Conservation (phyloP, 2,329 filamentous ascomycete species). For the Diaporthe citrichinensis region DNA sequence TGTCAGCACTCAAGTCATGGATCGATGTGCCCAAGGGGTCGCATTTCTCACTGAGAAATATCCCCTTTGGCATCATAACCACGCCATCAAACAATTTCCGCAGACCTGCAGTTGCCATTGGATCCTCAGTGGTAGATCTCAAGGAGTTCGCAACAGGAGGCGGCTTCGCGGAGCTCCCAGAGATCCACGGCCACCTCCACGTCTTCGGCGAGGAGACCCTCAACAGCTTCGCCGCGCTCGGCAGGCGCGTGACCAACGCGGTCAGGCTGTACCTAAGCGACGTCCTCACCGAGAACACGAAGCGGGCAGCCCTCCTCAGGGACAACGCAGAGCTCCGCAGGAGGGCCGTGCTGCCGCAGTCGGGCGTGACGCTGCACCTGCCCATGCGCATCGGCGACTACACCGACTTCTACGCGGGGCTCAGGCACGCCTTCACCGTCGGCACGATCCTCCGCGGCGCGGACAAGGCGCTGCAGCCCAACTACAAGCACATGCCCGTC, state of each 20-base stretch:
- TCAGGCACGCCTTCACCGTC: constrained; percentile 81
- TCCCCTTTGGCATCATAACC: constrained; percentile 87
- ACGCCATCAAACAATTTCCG: constrained; percentile 68
- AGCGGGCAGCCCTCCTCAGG: constrained; percentile 50
- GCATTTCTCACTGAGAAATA: constrained; percentile 81
- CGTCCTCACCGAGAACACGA: constrained; percentile 69
- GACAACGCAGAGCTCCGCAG: constrained; percentile 53
- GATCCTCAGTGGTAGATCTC: constrained; percentile 79
- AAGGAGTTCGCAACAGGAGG: constrained; percentile 66
- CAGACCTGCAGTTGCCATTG: constrained; percentile 80
- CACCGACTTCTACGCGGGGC: constrained; percentile 86
- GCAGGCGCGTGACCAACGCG: constrained; percentile 77
- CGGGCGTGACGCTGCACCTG: constrained; percentile 75
- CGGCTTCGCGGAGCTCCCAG: constrained; percentile 53
- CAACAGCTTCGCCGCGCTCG: constrained; percentile 80
- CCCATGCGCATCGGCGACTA: constrained; percentile 87
- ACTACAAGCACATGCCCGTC: constrained; percentile 85
- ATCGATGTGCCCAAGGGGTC: constrained; percentile 51
- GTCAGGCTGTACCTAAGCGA: constrained; percentile 78
- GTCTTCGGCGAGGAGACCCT: constrained; percentile 66
- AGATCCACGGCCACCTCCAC: constrained; percentile 40
- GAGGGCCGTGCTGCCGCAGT: constrained; percentile 48
- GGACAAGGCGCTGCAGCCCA: constrained; percentile 83
- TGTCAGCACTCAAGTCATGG: constrained; percentile 46
- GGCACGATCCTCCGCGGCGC: constrained; percentile 82